Evolutionary conservation across 495 filamentous ascomycete genomes (phyloP), one percentile per base, ranked within the genome.

Genomic region (Aspergillus taichungensis): DNA sequence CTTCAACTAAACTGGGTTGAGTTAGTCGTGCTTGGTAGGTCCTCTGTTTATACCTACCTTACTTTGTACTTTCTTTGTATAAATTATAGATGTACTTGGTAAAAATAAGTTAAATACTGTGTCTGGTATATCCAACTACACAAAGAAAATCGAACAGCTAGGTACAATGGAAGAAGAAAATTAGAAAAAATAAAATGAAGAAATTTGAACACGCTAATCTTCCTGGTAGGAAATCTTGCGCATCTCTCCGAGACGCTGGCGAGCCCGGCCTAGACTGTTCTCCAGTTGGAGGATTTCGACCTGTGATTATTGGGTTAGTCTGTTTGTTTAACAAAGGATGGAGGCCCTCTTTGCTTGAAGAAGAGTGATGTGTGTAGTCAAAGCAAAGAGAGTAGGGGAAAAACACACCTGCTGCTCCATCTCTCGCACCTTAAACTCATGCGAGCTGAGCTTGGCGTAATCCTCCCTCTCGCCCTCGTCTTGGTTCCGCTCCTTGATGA

Each of bases 351-450:
- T 24, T 13, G 33, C 8, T 32, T 6, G 30, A 10, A n/a, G 4
- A 29, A 13, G n/a, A 47, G 28, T 47, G 8, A 41, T 11, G 18
- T 24, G 18, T 24, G 18, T 24, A 24, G 37, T 62, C 39, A 62
- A 57, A 42, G 47, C 9, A 18, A 14, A 39, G 24, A 13, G 13
- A 32, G 8, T n/a, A 30, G 39, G 13, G 9, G 38, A 42, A 36
- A 34, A 46, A 77, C 80, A 51, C 74, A 95, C 90, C 87, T 98
- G 94, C 64, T 98, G 94, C 71, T 98, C 91, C 94, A 98, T 98
- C 73, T 98, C 89, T 57, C 83, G 77, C 10, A 95, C 88, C 73
- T 98, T 98, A 74, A 98, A 96, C 71, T 97, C 92, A 66, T 95
- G 88, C 40, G 83, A 77, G 54, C 85, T 88, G 31, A 97, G 69